Evolutionary conservation across 2,329 filamentous ascomycete species (phyloP).

Genomic region (Myriosclerotinia curreyana): DNA sequence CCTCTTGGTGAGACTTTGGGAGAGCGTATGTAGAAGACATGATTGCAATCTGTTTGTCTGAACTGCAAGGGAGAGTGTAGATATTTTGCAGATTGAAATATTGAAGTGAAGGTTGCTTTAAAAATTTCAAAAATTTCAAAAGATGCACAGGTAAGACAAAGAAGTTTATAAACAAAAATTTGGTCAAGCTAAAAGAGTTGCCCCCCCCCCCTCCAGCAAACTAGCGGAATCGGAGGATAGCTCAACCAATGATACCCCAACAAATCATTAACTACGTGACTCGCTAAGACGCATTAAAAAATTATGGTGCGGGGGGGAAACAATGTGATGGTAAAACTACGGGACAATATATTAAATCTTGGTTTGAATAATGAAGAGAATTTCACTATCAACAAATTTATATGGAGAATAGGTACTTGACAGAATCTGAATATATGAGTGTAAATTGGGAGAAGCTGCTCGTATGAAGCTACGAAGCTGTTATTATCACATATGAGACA

Average conservation of each 20-base stretch:
- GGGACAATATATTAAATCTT: constrained; percentile 1
- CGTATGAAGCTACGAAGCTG: background rate
- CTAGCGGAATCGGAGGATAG: background rate
- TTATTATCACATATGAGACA: background rate
- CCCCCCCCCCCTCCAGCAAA: constrained; percentile 1
- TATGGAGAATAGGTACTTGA: background rate
- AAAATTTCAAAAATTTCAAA: constrained; percentile 1
- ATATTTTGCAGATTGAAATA: constrained; percentile 3
- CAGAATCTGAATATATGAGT: background rate
- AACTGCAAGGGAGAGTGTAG: background rate
- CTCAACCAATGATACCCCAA: constrained; percentile 13
- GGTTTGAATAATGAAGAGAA: background rate
- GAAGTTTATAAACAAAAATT: constrained; percentile 16
- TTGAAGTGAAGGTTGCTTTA: background rate
- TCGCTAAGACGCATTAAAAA: constrained; percentile 8
- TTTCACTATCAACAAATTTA: background rate
- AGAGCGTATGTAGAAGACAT: constrained; percentile 54
- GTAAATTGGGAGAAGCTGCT: no score
- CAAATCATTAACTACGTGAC: background rate
- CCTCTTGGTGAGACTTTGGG: constrained; percentile 63
- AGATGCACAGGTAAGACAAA: constrained; percentile 12
- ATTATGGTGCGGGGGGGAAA: constrained; percentile 4
- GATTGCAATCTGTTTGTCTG: constrained; percentile 20
- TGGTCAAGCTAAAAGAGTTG: constrained; percentile 16
- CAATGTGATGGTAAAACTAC: constrained; percentile 12